Percentiles rank a stretch among this genome's conserved stretches.
These are phyloP conservation scores for Boechera divaricarpa DNA, from an alignment of 345 rosid genomes.

Conservation along the genomic window DNA sequence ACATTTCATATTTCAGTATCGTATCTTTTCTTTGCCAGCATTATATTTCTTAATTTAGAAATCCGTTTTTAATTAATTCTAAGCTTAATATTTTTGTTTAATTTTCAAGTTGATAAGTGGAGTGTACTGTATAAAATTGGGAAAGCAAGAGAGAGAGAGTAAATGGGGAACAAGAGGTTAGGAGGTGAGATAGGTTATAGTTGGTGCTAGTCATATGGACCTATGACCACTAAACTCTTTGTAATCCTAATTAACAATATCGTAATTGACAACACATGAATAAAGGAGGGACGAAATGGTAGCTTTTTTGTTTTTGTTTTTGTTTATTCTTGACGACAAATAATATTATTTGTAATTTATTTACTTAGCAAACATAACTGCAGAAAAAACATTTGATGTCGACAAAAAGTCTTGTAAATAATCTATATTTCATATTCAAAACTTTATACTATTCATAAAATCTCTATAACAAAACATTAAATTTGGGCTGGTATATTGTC, in stretches of 20 bases:
- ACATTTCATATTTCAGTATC: background rate
- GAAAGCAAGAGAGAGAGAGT: slow-evolving; percentile 13
- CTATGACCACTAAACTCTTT: slow-evolving; percentile 35
- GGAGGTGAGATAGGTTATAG: slow-evolving; percentile 33
- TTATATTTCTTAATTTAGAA: background rate
- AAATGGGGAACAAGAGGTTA: slow-evolving; percentile 40
- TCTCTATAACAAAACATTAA: background rate
- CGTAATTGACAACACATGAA: slow-evolving; percentile 12
- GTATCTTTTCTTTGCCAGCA: background rate
- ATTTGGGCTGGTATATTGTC: background rate
- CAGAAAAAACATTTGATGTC: slow-evolving; percentile 5
- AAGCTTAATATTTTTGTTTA: background rate
- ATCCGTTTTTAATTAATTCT: background rate
- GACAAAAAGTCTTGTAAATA: background rate
- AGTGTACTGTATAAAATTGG: slow-evolving; percentile 12
- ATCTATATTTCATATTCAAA: background rate
- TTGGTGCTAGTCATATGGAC: slow-evolving; percentile 37
- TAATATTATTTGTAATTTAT: background rate
- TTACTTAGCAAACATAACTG: slow-evolving; percentile 1
- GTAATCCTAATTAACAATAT: slow-evolving; percentile 32
- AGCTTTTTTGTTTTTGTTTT: background rate
- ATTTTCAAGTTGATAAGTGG: slow-evolving; percentile 26
- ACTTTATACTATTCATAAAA: background rate
- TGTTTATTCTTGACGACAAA: background rate
- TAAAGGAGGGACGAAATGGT: slow-evolving; percentile 4